phyloP scores from a whole-genome alignment of 495 filamentous ascomycete species.

The Cercophora scortea region DNA sequence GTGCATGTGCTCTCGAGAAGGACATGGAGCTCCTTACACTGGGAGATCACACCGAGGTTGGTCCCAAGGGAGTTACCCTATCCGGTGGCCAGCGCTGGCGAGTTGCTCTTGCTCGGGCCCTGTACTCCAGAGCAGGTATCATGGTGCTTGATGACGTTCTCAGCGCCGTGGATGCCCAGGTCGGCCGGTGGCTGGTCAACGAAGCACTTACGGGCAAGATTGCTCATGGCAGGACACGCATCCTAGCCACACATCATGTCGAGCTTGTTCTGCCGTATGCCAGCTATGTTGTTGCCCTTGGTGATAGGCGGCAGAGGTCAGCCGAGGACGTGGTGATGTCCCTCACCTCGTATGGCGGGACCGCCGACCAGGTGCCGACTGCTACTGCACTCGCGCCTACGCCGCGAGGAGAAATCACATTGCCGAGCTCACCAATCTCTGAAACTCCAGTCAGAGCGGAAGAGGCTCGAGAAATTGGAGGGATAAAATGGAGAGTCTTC shows the following conservation, averaged over 20 bases:
- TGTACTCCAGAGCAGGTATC: constrained; percentile 59
- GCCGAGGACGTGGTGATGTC: constrained; percentile 44
- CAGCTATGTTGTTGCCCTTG: constrained; percentile 53
- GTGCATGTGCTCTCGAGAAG: constrained; percentile 55
- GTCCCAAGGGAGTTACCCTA: constrained; percentile 61
- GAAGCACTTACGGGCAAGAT: constrained; percentile 43
- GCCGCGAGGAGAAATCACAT: too few species aligned
- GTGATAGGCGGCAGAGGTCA: constrained; percentile 48
- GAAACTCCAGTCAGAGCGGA: background rate
- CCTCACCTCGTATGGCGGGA: background rate
- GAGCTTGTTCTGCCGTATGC: constrained; percentile 50
- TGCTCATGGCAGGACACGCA: constrained; percentile 36
- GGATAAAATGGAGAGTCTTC: constrained; percentile 49
- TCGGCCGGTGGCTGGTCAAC: constrained; percentile 39
- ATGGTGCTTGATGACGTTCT: constrained; percentile 65
- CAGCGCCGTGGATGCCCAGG: constrained; percentile 51
- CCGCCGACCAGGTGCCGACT: too few species aligned
- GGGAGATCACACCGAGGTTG: constrained; percentile 63
- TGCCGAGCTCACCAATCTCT: too few species aligned
- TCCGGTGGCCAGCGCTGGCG: constrained; percentile 67
- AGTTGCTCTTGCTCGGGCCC: constrained; percentile 59
- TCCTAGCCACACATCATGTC: constrained; percentile 47
- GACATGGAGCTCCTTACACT: constrained; percentile 58
- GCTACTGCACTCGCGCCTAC: too few species aligned
- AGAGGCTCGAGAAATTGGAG: constrained; percentile 27